phyloP scores from a whole-genome alignment of 352 stramenopile genomes.

The Lagenidium sp. region DNA sequence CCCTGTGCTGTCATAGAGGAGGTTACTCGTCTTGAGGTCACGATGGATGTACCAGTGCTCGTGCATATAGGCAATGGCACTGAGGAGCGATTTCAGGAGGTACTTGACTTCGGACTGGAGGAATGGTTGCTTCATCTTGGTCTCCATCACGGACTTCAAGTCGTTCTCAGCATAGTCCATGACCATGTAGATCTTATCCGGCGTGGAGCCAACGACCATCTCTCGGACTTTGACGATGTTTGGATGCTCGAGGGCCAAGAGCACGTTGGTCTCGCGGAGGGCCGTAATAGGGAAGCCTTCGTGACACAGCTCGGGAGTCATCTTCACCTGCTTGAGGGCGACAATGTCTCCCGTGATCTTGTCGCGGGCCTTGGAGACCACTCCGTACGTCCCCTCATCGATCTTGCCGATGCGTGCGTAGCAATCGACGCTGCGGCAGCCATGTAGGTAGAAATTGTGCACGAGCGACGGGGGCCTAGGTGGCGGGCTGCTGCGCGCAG shows the following conservation, averaged over 20 bases:
- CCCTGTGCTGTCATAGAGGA: constrained; percentile 89
- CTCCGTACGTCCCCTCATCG: constrained; percentile 95
- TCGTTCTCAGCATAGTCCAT: constrained; percentile 89
- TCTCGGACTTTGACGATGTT: constrained; percentile 85
- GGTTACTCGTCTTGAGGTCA: constrained; percentile 97
- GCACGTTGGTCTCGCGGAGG: constrained; percentile 79
- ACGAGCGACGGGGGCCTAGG: constrained; percentile 4
- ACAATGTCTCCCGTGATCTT: constrained; percentile 88
- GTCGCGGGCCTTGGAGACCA: constrained; percentile 93
- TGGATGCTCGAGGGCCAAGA: constrained; percentile 72
- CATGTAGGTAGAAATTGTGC: constrained; percentile 72
- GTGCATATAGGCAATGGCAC: constrained; percentile 89
- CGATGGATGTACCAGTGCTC: constrained; percentile 91
- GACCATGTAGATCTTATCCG: constrained; percentile 88
- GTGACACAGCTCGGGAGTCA: constrained; percentile 58
- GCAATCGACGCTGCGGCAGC: constrained; percentile 92
- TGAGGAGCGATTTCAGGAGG: constrained; percentile 90
- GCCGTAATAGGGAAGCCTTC: constrained; percentile 83
- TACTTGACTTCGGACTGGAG: constrained; percentile 91
- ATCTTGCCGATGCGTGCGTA: constrained; percentile 93
- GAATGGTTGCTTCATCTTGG: constrained; percentile 75
- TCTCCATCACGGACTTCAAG: constrained; percentile 79
- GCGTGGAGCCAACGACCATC: constrained; percentile 83
- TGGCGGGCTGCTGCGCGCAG: background rate
- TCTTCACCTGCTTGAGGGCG: constrained; percentile 89